phyloP scores from a whole-genome alignment of 441 rosid species.

The Pelargonium cotyledonis region DNA sequence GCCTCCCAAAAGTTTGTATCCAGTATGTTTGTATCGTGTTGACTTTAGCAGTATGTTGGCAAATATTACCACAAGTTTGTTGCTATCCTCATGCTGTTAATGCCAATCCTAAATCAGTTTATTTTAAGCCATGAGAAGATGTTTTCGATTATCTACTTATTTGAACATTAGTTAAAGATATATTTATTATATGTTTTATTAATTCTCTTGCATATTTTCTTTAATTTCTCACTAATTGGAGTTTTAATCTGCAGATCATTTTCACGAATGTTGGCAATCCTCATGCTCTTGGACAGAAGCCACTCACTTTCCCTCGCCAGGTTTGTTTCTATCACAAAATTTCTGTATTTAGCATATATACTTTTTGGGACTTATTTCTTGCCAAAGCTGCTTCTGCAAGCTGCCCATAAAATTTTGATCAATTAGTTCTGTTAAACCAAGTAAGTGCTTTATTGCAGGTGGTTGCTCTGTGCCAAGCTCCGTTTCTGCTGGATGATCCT shows the following conservation, averaged over 20 bases:
- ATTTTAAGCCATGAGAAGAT: too few relatives aligned
- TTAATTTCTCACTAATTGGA: conserved; percentile 13
- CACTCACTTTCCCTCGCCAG: conserved; percentile 88
- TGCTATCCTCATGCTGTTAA: too few relatives aligned
- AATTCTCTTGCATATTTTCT: too few relatives aligned
- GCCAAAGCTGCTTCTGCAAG: conserved; percentile 1
- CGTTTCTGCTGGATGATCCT: conserved; percentile 88
- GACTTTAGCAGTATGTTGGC: too few relatives aligned
- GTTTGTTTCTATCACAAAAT: conserved; percentile 23
- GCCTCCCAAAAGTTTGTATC: too few relatives aligned
- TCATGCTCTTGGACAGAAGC: conserved; percentile 96
- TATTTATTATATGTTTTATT: too few relatives aligned
- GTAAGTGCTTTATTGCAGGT: conserved; percentile 41
- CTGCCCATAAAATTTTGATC: conserved; percentile 11
- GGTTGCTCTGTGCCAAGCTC: conserved; percentile 95
- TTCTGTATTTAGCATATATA: conserved; percentile 7
- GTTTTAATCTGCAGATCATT: conserved; percentile 51
- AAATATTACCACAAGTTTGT: too few relatives aligned
- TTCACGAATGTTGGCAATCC: conserved; percentile 98
- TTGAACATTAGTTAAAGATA: too few relatives aligned
- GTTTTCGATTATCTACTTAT: too few relatives aligned
- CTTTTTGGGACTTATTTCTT: conserved; percentile 1
- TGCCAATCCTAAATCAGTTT: too few relatives aligned
- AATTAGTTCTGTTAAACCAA: conserved; percentile 19
- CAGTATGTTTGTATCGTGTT: too few relatives aligned